Evolutionary conservation across 2,329 filamentous ascomycete genomes (phyloP).

Genomic region (Arthrinium puccinioides): DNA sequence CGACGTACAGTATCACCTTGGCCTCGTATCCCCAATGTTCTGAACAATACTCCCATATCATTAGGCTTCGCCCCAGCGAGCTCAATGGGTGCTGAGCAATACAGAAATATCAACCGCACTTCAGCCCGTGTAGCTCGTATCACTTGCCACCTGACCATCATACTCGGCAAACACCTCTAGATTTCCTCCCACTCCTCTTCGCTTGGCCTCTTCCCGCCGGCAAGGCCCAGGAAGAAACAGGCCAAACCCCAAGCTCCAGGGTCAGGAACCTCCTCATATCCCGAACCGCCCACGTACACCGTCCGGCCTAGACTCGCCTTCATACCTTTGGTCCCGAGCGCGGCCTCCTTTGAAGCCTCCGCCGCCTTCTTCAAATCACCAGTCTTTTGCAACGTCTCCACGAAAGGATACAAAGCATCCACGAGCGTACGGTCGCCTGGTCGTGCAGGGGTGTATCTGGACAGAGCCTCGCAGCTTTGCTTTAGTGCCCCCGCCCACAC

Average conservation of each 20-base stretch:
- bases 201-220: slow-evolving; percentile 39
- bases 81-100: too few relatives aligned
- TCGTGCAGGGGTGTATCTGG: slow-evolving; percentile 80
- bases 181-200: slow-evolving; percentile 29
- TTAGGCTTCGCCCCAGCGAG: too few relatives aligned
- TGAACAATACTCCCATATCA: too few relatives aligned
- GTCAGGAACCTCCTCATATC: slow-evolving; percentile 59
- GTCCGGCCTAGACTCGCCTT: slow-evolving; percentile 76
- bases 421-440: slow-evolving; percentile 86
- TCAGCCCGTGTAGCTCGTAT: too few relatives aligned
- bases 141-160: too few relatives aligned
- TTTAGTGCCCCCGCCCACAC: slow-evolving; percentile 59
- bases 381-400: slow-evolving; percentile 59
- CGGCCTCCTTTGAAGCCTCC: slow-evolving; percentile 64
- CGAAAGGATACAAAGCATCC: slow-evolving; percentile 84
- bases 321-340: slow-evolving; percentile 86
- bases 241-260: slow-evolving; percentile 69
- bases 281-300: slow-evolving; percentile 73
- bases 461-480: slow-evolving; percentile 62
- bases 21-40: too few relatives aligned
- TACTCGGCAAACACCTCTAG: not conserved
- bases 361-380: slow-evolving; percentile 67
- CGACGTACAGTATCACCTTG: too few relatives aligned
- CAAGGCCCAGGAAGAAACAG: slow-evolving; percentile 74
- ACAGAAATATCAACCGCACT: too few relatives aligned